These are phyloP conservation scores for Groenewaldozyma salmanticensis DNA, from an alignment of 805 yeast species.

Conservation along the genomic window DNA sequence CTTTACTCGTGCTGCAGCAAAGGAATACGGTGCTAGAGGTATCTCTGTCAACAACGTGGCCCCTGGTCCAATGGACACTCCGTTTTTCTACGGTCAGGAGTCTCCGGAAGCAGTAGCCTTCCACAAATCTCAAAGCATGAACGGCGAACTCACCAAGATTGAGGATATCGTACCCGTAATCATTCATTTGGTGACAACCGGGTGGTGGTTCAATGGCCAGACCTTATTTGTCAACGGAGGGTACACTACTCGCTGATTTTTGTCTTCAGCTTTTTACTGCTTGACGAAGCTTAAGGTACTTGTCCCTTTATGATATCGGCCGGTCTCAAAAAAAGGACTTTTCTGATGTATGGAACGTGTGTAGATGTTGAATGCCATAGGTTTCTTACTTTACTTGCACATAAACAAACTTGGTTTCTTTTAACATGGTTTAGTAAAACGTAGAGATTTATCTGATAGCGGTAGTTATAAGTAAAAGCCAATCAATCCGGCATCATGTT, in stretches of 20 bases:
- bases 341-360: too few species aligned
- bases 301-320: too few species aligned
- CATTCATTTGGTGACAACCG: slow-evolving; percentile 51
- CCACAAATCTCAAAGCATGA: slow-evolving; percentile 43
- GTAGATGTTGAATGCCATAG: too few species aligned
- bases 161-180: slow-evolving; percentile 56
- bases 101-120: slow-evolving; percentile 40
- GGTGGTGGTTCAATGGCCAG: slow-evolving; percentile 65
- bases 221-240: slow-evolving; percentile 58
- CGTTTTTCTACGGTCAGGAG: slow-evolving; percentile 60
- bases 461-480: too few species aligned
- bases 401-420: too few species aligned
- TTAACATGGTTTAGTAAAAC: too few species aligned
- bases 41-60: slow-evolving; percentile 66
- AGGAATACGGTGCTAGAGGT: slow-evolving; percentile 62
- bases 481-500: too few species aligned
- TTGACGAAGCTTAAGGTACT: too few species aligned
- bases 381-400: too few species aligned
- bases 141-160: slow-evolving; percentile 44
- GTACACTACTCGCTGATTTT: slow-evolving; percentile 45
- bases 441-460: too few species aligned
- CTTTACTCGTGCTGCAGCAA: slow-evolving; percentile 57
- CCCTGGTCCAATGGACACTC: slow-evolving; percentile 68
- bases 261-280: too few species aligned
- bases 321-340: too few species aligned